Evolutionary conservation across 192 early-diverging fungal genomes (phyloP).

Genomic region (Dissophora globulifera): DNA sequence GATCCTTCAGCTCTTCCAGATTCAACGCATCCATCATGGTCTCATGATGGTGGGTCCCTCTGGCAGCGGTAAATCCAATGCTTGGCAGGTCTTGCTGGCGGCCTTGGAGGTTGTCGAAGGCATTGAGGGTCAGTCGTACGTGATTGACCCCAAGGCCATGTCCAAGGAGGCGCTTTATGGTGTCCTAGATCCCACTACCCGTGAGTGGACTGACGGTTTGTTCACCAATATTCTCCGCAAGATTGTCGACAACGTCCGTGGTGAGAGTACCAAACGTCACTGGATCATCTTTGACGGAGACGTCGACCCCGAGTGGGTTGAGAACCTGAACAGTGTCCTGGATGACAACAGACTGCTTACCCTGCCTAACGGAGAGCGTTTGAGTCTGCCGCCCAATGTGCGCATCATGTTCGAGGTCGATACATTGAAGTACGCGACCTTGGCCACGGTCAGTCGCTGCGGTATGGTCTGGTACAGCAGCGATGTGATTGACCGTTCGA

Average conservation of each 20-base stretch:
- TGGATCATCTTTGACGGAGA: conserved; percentile 99
- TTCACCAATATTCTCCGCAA: conserved; percentile 98
- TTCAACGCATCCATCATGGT: conserved; percentile 98
- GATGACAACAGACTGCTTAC: conserved; percentile 99
- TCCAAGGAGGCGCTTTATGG: conserved; percentile 98
- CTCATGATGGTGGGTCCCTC: conserved; percentile 99
- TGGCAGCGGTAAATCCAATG: conserved; percentile 93
- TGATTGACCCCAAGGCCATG: conserved; percentile 99
- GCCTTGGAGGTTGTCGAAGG: conserved; percentile 90
- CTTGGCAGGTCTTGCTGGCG: conserved; percentile 93
- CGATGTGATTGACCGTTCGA: conserved; percentile 82
- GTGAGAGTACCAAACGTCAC: conserved; percentile 92
- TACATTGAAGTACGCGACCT: conserved; percentile 96
- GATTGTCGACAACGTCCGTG: conserved; percentile 98
- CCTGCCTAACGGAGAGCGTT: conserved; percentile 97
- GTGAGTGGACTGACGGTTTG: conserved; percentile 99
- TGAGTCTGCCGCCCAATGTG: conserved; percentile 94
- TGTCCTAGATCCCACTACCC: conserved; percentile 94
- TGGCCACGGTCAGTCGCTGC: conserved; percentile 98
- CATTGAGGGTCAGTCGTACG: conserved; percentile 90
- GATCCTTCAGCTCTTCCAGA: conserved; percentile 97
- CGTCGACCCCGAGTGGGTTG: conserved; percentile 99
- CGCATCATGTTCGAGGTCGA: conserved; percentile 99
- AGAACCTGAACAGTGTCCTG: conserved; percentile 97
- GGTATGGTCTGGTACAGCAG: conserved; percentile 99